Percentiles rank a stretch among this genome's conserved stretches.
These are phyloP conservation scores for Fusarium dlaminii DNA, from an alignment of 2,329 filamentous ascomycete genomes.

Conservation along the genomic window DNA sequence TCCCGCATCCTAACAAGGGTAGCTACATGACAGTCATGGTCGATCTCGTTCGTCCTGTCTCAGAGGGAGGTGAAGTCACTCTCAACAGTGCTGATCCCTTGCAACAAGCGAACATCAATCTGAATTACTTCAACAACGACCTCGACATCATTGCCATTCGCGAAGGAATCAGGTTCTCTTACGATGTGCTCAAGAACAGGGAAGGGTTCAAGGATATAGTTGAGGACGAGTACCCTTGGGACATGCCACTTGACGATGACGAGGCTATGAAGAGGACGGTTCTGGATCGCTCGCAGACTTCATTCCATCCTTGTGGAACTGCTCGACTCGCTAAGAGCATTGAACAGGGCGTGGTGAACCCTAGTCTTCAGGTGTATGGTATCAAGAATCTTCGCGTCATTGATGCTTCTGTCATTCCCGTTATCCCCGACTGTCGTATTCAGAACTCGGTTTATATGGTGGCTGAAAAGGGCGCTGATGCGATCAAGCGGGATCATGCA, in stretches of 20 bases:
- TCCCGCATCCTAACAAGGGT: slow-evolving; percentile 53
- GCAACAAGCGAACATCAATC: slow-evolving; percentile 65
- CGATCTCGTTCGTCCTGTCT: slow-evolving; percentile 55
- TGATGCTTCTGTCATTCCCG: slow-evolving; percentile 65
- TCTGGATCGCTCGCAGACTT: slow-evolving; percentile 66
- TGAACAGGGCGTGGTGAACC: slow-evolving; percentile 58
- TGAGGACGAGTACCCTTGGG: slow-evolving; percentile 65
- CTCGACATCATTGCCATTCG: slow-evolving; percentile 66
- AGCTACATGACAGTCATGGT: slow-evolving; percentile 66
- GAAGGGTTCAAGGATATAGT: slow-evolving; percentile 66
- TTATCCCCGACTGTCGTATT: slow-evolving; percentile 65
- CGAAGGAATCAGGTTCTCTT: slow-evolving; percentile 64
- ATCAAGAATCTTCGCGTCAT: slow-evolving; percentile 62
- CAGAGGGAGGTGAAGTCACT: slow-evolving; percentile 61
- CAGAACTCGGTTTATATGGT: slow-evolving; percentile 70
- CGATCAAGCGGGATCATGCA: neutral
- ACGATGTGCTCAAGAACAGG: slow-evolving; percentile 66
- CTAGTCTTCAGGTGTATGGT: slow-evolving; percentile 61
- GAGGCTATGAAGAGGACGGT: slow-evolving; percentile 65
- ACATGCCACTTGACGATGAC: slow-evolving; percentile 65
- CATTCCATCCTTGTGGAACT: slow-evolving; percentile 68
- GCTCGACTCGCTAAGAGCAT: slow-evolving; percentile 61
- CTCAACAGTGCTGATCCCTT: slow-evolving; percentile 66
- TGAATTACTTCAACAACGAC: slow-evolving; percentile 67
- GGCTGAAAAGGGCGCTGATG: slow-evolving; percentile 59